phyloP scores from a whole-genome alignment of 306 rosid genomes.

The Cotoneaster glaucophyllus region DNA sequence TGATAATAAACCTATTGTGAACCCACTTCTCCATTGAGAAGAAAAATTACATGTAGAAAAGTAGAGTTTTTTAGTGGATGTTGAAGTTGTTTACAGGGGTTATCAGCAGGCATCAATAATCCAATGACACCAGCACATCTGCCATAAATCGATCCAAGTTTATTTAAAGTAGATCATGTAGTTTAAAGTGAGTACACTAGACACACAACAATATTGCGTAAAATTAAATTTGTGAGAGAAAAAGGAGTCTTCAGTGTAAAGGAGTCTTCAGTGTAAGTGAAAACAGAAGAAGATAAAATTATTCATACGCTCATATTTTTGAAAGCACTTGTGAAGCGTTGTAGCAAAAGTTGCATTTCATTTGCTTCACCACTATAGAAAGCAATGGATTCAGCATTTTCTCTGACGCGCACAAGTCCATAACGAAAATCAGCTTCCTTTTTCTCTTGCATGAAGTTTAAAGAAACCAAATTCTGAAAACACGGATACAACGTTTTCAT shows the following conservation, averaged over 20 bases:
- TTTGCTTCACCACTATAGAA: constrained; percentile 88
- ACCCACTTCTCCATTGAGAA: no score
- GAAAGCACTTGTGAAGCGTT: constrained; percentile 86
- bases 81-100: no score
- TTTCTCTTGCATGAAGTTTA: constrained; percentile 95
- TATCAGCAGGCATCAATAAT: no score
- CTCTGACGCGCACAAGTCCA: constrained; percentile 92
- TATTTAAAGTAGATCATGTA: no score
- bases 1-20: no score
- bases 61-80: no score
- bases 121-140: no score
- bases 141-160: no score
- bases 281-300: constrained; percentile 13
- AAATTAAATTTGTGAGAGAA: neutral
- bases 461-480: constrained; percentile 71
- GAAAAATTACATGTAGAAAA: no score
- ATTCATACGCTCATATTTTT: constrained; percentile 72
- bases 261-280: neutral
- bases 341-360: constrained; percentile 88
- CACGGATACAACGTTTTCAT: neutral
- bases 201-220: no score
- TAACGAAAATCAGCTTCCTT: constrained; percentile 99
- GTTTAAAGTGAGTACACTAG: no score
- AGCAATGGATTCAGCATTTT: constrained; percentile 96
- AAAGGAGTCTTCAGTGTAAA: neutral